Conservation (phyloP, 768 basidiomycete species). For the Suillus ampliporus region DNA sequence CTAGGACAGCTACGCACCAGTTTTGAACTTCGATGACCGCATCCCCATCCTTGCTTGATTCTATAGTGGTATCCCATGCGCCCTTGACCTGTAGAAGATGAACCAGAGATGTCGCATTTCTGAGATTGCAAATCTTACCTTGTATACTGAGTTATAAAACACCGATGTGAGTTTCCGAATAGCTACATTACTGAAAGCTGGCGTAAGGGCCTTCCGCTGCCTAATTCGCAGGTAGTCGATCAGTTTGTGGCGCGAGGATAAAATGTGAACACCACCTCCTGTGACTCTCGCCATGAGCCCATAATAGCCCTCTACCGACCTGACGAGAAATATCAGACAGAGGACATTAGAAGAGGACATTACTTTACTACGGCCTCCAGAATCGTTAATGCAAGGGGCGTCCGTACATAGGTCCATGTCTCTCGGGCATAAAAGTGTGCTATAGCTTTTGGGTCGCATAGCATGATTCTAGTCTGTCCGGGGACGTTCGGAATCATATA, state of each 20-base stretch:
- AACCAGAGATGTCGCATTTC: not conserved
- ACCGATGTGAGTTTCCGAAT: constrained; percentile 26
- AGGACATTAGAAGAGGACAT: not conserved
- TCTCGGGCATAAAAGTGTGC: constrained; percentile 56
- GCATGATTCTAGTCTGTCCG: constrained; percentile 41
- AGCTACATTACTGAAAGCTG: constrained; percentile 29
- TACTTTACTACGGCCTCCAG: constrained; percentile 38
- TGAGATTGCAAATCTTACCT: constrained; percentile 19
- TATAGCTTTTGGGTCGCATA: constrained; percentile 53
- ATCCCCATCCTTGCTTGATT: constrained; percentile 26
- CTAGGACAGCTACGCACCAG: constrained; percentile 38
- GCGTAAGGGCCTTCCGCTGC: constrained; percentile 32
- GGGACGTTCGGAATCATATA: constrained; percentile 44
- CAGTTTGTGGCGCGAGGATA: not conserved
- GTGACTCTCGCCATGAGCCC: constrained; percentile 48
- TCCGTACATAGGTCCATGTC: constrained; percentile 50
- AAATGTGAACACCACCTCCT: constrained; percentile 35
- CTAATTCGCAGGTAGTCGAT: constrained; percentile 15
- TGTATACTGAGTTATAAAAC: constrained; percentile 34
- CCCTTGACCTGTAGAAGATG: constrained; percentile 31
- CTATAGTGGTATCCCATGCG: constrained; percentile 37
- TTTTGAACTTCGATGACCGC: constrained; percentile 52
- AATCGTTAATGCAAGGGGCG: constrained; percentile 38
- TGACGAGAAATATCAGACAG: constrained; percentile 11
- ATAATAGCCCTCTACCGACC: constrained; percentile 41